A percentile compares a stretch with the other conserved stretches of the same genome.
phyloP scores from a whole-genome alignment of 768 basidiomycete genomes.

The Hydnomerulius pinastri region DNA sequence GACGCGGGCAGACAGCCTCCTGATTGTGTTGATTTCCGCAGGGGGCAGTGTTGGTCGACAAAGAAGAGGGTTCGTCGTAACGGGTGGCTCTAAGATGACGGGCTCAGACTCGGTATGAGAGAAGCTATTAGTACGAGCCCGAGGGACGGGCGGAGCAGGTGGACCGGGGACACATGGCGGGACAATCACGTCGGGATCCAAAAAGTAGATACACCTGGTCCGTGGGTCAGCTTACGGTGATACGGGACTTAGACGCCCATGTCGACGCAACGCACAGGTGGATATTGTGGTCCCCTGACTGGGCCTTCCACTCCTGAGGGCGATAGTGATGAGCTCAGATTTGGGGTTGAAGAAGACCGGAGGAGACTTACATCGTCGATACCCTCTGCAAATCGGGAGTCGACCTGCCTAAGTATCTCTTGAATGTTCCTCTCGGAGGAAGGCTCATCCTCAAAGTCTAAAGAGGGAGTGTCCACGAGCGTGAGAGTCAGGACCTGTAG shows the following conservation, averaged over 20 bases:
- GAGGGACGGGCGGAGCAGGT: slow-evolving; percentile 66
- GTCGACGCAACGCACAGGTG: slow-evolving; percentile 61
- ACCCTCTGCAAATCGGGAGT: slow-evolving; percentile 70
- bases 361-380: slow-evolving; percentile 70
- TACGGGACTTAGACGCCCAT: slow-evolving; percentile 31
- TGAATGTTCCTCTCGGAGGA: slow-evolving; percentile 61
- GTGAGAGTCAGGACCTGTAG: slow-evolving; percentile 60
- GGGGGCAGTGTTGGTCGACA: slow-evolving; percentile 68
- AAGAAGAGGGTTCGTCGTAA: slow-evolving; percentile 69
- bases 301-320: slow-evolving; percentile 68
- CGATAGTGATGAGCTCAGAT: slow-evolving; percentile 17
- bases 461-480: slow-evolving; percentile 80
- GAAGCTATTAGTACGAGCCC: slow-evolving; percentile 70
- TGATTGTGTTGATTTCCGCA: slow-evolving; percentile 75
- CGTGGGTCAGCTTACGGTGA: slow-evolving; percentile 21
- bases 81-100: slow-evolving; percentile 78
- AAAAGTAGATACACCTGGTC: slow-evolving; percentile 79
- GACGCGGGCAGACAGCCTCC: slow-evolving; percentile 76
- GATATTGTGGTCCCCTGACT: slow-evolving; percentile 73
- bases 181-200: slow-evolving; percentile 81
- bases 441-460: slow-evolving; percentile 71
- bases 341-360: slow-evolving; percentile 19
- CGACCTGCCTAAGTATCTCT: slow-evolving; percentile 73
- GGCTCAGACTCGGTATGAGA: slow-evolving; percentile 73
- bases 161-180: slow-evolving; percentile 68